These are phyloP conservation scores for Discostella stelligeroides DNA, from an alignment of 108 stramenopile species.

Conservation along the genomic window DNA sequence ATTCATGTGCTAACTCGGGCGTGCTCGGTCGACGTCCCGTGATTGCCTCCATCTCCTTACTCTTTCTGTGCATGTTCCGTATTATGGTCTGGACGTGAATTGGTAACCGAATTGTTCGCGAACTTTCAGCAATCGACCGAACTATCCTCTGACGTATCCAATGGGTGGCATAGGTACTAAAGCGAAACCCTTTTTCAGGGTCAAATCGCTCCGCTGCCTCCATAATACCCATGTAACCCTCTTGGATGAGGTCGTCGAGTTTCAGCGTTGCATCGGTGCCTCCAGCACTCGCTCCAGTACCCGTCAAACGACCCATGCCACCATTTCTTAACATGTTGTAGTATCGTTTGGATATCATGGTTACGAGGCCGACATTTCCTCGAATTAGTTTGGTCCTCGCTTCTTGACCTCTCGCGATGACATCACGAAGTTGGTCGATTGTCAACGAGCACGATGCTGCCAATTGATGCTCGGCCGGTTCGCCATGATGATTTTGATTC, in stretches of 20 bases:
- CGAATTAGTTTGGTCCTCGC: constrained; percentile 63
- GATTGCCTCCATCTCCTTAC: constrained; percentile 51
- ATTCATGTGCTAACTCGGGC: constrained; percentile 73
- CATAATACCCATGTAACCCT: constrained; percentile 92
- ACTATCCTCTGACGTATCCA: constrained; percentile 93
- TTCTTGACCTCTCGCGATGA: constrained; percentile 64
- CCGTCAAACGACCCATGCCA: constrained; percentile 13
- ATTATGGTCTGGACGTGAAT: constrained; percentile 77
- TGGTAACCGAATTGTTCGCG: constrained; percentile 87
- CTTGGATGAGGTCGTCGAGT: constrained; percentile 88
- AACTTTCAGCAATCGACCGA: constrained; percentile 81
- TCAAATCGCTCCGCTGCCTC: constrained; percentile 94
- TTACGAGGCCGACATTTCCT: constrained; percentile 84
- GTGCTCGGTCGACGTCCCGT: constrained; percentile 73
- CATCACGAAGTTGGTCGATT: constrained; percentile 45
- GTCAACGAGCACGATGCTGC: constrained; percentile 70
- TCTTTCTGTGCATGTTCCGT: constrained; percentile 66
- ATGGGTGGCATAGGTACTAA: constrained; percentile 92
- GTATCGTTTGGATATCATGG: constrained; percentile 73
- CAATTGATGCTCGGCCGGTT: constrained; percentile 62
- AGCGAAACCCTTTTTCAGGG: constrained; percentile 79
- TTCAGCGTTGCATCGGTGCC: constrained; percentile 76
- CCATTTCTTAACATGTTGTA: constrained; percentile 53
- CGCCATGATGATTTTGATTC: constrained; percentile 18
- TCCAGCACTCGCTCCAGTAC: constrained; percentile 40